These are phyloP conservation scores for Chlorella sp. DNA, from an alignment of 139 green algal species.

Conservation along the genomic window DNA sequence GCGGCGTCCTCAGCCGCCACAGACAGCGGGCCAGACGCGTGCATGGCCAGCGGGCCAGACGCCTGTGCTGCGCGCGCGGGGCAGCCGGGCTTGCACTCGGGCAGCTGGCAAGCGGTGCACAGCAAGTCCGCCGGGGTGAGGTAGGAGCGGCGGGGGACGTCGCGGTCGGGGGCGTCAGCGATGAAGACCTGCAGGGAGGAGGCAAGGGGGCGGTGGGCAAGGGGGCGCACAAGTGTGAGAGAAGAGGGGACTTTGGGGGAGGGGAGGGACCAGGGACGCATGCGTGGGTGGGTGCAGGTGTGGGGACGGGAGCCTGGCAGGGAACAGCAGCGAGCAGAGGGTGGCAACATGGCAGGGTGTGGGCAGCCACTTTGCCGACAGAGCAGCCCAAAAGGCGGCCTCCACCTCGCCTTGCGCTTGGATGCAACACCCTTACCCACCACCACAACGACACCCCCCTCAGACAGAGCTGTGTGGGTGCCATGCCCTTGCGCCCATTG, in stretches of 20 bases:
- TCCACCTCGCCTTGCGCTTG: neutral
- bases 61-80: neutral
- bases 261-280: neutral
- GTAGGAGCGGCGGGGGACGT: neutral
- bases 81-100: conserved; percentile 25
- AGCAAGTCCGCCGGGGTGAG: neutral
- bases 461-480: too few relatives aligned
- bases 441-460: too few relatives aligned
- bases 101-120: conserved; percentile 19
- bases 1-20: neutral
- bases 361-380: too few relatives aligned
- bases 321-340: neutral
- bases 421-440: neutral
- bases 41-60: neutral
- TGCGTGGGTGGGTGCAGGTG: neutral
- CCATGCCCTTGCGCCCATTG: neutral
- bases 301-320: neutral
- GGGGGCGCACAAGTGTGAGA: neutral
- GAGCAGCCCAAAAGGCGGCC: too few relatives aligned
- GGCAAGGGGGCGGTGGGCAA: neutral
- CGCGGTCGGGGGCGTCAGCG: neutral
- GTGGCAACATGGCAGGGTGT: too few relatives aligned
- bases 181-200: conserved; percentile 7
- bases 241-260: neutral
- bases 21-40: neutral